Percentiles rank a stretch among this genome's conserved stretches.
phyloP scores from a whole-genome alignment of 345 rosid species.

The Atalantia buxifolia region DNA sequence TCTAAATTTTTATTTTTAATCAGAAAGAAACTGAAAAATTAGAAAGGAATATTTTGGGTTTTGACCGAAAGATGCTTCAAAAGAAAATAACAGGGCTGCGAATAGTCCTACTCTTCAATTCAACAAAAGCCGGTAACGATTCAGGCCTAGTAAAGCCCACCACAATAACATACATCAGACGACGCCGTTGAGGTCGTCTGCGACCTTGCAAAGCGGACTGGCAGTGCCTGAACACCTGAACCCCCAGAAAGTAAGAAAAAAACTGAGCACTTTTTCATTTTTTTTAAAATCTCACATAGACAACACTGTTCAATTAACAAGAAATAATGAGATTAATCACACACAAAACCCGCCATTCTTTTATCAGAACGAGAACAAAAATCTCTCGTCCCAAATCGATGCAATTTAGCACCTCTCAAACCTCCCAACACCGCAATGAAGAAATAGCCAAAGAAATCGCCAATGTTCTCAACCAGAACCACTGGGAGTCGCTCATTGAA shows the following conservation, averaged over 20 bases:
- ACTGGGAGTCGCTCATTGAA: conserved; percentile 48
- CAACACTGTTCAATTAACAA: not conserved
- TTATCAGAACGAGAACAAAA: not conserved
- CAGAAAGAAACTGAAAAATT: no score
- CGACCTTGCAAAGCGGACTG: no score
- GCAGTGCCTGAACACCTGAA: not conserved
- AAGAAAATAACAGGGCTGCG: no score
- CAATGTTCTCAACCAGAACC: conserved; percentile 34
- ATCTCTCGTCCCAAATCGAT: conserved; percentile 20
- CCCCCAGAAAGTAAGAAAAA: not conserved
- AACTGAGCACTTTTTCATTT: not conserved
- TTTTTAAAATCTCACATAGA: not conserved
- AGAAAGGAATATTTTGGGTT: no score
- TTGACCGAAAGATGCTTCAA: no score
- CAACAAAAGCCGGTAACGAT: not conserved
- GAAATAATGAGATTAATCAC: conserved; percentile 7
- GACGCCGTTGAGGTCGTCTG: not conserved
- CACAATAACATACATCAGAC: not conserved
- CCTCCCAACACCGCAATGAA: conserved; percentile 10
- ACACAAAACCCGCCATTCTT: not conserved
- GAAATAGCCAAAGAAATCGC: conserved; percentile 39
- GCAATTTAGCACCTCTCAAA: conserved; percentile 11
- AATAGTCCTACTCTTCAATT: no score
- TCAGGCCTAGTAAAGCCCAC: not conserved
- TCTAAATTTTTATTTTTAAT: no score